phyloP scores from a whole-genome alignment of 2,329 filamentous ascomycete genomes.

The Venturia carpophila region DNA sequence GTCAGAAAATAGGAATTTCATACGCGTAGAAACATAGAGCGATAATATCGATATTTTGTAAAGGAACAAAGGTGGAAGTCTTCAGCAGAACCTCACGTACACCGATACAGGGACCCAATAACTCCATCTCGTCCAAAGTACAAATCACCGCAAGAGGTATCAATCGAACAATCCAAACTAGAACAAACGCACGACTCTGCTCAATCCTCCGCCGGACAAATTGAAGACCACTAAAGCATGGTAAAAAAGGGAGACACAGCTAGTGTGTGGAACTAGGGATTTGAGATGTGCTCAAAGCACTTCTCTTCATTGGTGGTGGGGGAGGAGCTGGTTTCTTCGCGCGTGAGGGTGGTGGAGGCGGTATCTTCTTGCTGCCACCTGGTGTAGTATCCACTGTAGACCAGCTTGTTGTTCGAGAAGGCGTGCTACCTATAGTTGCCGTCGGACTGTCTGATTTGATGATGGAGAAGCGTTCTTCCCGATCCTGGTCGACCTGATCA shows the following conservation, averaged over 20 bases:
- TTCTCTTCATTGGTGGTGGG: constrained; percentile 56
- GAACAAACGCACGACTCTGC: not conserved
- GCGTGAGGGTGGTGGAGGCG: constrained; percentile 54
- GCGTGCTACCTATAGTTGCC: constrained; percentile 43
- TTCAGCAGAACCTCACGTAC: not conserved
- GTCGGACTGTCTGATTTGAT: constrained; percentile 47
- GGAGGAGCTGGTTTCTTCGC: constrained; percentile 59
- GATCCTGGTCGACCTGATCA: constrained; percentile 10
- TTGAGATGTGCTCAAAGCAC: constrained; percentile 37
- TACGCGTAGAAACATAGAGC: not conserved
- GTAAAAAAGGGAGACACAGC: not conserved
- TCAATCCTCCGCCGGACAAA: not conserved
- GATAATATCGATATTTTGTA: not conserved
- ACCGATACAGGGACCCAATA: not conserved
- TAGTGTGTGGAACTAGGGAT: constrained; percentile 22
- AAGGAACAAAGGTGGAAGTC: not conserved
- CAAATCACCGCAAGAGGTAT: not conserved
- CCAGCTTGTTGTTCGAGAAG: constrained; percentile 46
- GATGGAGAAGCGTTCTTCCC: constrained; percentile 25
- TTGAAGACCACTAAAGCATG: not conserved
- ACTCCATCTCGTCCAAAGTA: not conserved
- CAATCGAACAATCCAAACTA: constrained; percentile 1
- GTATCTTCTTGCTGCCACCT: constrained; percentile 47
- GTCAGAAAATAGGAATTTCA: too few relatives aligned
- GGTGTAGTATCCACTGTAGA: constrained; percentile 27